Evolutionary conservation across 2,329 filamentous ascomycete species (phyloP).

Genomic region (Leptographium radiaticola): DNA sequence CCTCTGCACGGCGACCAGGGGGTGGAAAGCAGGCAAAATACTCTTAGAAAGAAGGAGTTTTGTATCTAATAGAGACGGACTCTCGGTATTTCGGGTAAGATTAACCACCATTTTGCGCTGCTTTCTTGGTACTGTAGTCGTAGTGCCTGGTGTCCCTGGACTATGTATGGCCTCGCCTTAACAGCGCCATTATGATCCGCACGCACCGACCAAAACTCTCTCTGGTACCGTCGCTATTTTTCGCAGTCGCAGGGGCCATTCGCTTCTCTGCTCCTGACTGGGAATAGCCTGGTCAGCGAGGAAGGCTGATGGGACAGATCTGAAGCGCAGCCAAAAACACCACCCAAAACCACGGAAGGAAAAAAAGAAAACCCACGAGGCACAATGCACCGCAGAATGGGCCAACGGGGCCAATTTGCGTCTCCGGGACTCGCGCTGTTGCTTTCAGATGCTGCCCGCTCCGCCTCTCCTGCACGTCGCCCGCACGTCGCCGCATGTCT

Average conservation of each 20-base stretch:
- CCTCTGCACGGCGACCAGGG: too few relatives aligned
- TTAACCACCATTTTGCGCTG: too few relatives aligned
- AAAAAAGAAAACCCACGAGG: neutral
- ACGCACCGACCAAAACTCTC: neutral
- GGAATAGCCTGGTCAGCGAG: slow-evolving; percentile 3
- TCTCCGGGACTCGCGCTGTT: too few relatives aligned
- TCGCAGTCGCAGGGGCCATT: slow-evolving; percentile 2
- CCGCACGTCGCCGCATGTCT: neutral
- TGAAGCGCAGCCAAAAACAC: neutral
- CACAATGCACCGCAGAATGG: neutral
- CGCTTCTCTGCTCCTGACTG: slow-evolving; percentile 8
- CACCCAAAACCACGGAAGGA: neutral
- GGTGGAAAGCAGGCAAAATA: too few relatives aligned
- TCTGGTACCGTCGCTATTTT: neutral
- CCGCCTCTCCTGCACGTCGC: neutral
- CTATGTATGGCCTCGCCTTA: neutral
- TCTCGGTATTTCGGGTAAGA: too few relatives aligned
- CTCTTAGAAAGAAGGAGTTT: too few relatives aligned
- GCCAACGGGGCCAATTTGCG: neutral
- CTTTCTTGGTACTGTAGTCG: too few relatives aligned
- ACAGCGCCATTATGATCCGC: neutral
- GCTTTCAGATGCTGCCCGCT: neutral
- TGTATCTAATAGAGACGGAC: too few relatives aligned
- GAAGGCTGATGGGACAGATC: neutral
- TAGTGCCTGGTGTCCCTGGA: neutral